Evolutionary conservation across 257 asterid genomes (phyloP).

Genomic region (Gentiana straminea): DNA sequence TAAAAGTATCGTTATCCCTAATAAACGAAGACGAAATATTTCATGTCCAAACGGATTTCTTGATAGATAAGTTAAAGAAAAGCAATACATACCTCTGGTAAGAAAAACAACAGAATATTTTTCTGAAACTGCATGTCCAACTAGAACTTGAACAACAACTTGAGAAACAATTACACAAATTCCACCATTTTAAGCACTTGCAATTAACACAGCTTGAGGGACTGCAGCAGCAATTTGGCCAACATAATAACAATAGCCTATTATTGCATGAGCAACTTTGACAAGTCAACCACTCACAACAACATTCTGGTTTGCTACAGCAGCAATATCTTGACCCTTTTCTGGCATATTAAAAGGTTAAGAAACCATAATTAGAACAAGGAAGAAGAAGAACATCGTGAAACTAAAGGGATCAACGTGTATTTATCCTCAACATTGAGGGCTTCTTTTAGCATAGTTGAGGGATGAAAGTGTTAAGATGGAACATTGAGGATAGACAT

Average conservation of each 20-base stretch:
- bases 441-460: background rate
- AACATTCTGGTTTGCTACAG: conserved; percentile 12
- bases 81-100: conserved; percentile 20
- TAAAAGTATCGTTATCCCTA: too few relatives aligned
- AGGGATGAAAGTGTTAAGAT: background rate
- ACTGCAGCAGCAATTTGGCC: conserved; percentile 17
- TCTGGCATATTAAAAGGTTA: conserved; percentile 10
- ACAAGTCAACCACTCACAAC: conserved; percentile 17
- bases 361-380: conserved; percentile 16
- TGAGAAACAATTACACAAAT: too few relatives aligned
- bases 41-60: too few relatives aligned
- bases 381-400: conserved; percentile 26
- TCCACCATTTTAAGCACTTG: too few relatives aligned
- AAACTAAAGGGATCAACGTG: conserved; percentile 26
- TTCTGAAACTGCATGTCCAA: conserved; percentile 12
- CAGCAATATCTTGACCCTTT: conserved; percentile 14
- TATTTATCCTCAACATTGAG: background rate
- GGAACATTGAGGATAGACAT: background rate
- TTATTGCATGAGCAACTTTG: conserved; percentile 4
- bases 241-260: conserved; percentile 11
- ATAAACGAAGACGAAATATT: too few relatives aligned
- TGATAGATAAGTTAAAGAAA: background rate
- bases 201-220: too few relatives aligned
- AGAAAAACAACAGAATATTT: conserved; percentile 12
- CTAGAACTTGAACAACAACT: conserved; percentile 6